Evolutionary conservation across 495 filamentous ascomycete species (phyloP).

Genomic region (Aspergillus saccharolyticus): DNA sequence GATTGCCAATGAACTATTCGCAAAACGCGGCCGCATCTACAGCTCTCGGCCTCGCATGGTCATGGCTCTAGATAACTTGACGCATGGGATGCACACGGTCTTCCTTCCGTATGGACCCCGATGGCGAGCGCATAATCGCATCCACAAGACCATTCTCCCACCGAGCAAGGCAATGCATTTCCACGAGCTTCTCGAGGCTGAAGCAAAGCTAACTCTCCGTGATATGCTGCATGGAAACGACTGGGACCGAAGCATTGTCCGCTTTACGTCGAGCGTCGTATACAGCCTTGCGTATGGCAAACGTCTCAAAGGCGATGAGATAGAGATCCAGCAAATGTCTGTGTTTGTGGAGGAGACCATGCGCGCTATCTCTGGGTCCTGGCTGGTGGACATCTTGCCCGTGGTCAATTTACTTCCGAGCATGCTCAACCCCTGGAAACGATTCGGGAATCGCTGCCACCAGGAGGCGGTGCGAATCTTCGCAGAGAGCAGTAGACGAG

Average conservation of each 20-base stretch:
- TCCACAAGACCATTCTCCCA: slow-evolving; percentile 5
- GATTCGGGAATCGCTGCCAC: neutral
- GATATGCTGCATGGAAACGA: slow-evolving; percentile 21
- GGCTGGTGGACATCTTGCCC: slow-evolving; percentile 33
- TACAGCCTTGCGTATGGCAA: slow-evolving; percentile 55
- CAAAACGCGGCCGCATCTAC: slow-evolving; percentile 18
- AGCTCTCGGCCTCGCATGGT: slow-evolving; percentile 20
- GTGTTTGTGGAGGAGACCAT: neutral
- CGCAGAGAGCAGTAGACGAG: neutral
- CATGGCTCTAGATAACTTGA: slow-evolving; percentile 15
- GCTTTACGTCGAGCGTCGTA: slow-evolving; percentile 54
- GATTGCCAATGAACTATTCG: slow-evolving; percentile 16
- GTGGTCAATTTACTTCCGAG: neutral
- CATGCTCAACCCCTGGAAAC: neutral
- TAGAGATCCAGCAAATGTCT: slow-evolving; percentile 13
- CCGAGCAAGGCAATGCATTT: neutral
- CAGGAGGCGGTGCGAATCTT: neutral
- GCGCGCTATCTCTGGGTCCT: neutral
- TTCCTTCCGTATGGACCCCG: slow-evolving; percentile 17
- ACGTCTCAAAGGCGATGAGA: slow-evolving; percentile 20
- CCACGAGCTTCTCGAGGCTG: slow-evolving; percentile 11
- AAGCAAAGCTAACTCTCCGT: slow-evolving; percentile 14
- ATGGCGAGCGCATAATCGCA: slow-evolving; percentile 10
- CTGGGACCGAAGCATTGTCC: slow-evolving; percentile 52
- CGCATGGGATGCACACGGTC: slow-evolving; percentile 17